Evolutionary conservation across 495 filamentous ascomycete genomes (phyloP), one percentile per base, ranked within the genome.

Genomic region (Bathelium albidoporum): DNA sequence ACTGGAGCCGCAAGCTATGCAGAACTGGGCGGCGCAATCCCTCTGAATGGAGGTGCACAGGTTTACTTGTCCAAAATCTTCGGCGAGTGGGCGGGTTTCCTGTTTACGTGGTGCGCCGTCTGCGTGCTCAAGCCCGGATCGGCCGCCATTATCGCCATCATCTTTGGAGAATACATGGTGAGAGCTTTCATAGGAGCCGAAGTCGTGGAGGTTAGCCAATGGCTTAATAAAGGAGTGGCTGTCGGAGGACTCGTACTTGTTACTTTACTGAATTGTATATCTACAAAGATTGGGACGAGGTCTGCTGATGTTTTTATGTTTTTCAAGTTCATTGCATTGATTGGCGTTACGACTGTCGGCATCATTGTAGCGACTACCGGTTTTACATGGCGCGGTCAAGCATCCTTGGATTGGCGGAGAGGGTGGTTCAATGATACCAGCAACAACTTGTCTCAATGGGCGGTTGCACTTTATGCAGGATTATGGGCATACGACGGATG

Each of bases 401-500:
- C 91, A 31, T 95, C 83, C 71, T 78, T 79, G 52, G 93, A 96
- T 62, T 97, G 93, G 93, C 96, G 92, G 72, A 80, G 79, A 18
- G 84, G 85, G 14, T 98, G 95, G 94, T 97, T 97, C 70, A 85
- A 91, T 63, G 88, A 86, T 43, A 96, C 91, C 12, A 88, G 79
- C 67, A 81, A 82, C n/a, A 85, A 90, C 72, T 80, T 86, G 18
- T 90, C 87, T 18, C 85, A 84, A 65, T 95, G 89, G 86, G 91
- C 91, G 18, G 89, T 97, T 59, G 94, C 94, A 2, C 73, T 98
- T 63, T 98, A 98, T 74, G 93, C 91, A 29, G 94, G 94, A 11
- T 79, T 98, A 1, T 98, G 94, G 94, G 94, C 94, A 1, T 98
- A 93, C 75, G 94, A 98, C 70, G 94, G 94, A 22, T 98, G 94